phyloP scores from a whole-genome alignment of 1,284 basidiomycete species.

The Cutaneotrichosporon mucoides region DNA sequence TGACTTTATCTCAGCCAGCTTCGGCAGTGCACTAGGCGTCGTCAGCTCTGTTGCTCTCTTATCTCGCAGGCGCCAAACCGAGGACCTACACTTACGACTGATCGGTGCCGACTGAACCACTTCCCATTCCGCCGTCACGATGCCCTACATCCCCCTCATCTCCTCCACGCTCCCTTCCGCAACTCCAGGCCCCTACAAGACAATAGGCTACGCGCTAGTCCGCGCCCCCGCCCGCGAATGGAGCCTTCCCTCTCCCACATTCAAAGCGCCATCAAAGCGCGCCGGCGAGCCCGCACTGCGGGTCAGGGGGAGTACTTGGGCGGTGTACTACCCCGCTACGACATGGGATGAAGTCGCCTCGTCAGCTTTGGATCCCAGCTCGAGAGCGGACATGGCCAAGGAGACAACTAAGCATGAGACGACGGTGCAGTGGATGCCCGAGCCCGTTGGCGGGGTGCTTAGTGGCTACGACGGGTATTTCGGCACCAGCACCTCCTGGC shows the following conservation, averaged over 20 bases:
- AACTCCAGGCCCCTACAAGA: conserved; percentile 24
- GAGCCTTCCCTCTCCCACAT: conserved; percentile 12
- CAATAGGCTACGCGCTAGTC: conserved; percentile 28
- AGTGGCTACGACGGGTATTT: conserved; percentile 34
- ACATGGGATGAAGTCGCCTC: conserved; percentile 14
- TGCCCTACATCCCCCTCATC: conserved; percentile 12
- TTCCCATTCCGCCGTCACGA: no score
- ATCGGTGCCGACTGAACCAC: no score
- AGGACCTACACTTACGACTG: no score
- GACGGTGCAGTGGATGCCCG: conserved; percentile 31
- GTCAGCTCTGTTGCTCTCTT: no score
- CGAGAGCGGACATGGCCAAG: no score
- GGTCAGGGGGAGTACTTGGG: conserved; percentile 29
- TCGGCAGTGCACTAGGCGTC: no score
- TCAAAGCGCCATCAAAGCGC: not conserved
- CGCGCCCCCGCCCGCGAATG: conserved; percentile 21
- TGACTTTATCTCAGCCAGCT: no score
- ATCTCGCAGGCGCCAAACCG: no score
- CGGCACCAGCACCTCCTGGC: conserved; percentile 3
- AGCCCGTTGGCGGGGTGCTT: conserved; percentile 26
- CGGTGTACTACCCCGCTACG: conserved; percentile 39
- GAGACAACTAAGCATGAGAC: conserved; percentile 2
- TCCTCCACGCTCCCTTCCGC: conserved; percentile 25
- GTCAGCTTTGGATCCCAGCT: not conserved
- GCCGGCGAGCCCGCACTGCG: conserved; percentile 28